Conservation (phyloP, 768 basidiomycete species). For the Boletus sp. region DNA sequence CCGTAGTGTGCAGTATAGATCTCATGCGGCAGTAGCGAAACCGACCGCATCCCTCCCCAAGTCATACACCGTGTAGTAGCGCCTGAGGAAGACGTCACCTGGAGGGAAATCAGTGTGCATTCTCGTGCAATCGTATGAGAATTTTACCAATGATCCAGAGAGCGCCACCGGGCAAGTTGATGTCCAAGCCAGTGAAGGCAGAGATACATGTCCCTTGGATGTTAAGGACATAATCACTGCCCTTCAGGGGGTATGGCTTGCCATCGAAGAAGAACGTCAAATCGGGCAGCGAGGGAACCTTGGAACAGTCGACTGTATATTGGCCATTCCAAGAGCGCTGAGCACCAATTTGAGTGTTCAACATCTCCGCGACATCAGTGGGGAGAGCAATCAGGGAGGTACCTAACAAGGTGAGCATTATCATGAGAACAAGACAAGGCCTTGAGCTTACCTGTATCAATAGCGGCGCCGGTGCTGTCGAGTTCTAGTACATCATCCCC, state of each 20-base stretch:
- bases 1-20: not conserved
- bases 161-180: conserved; percentile 75
- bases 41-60: conserved; percentile 77
- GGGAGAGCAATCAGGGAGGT: conserved; percentile 94
- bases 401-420: conserved; percentile 41
- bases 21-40: conserved; percentile 57
- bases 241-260: conserved; percentile 75
- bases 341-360: conserved; percentile 94
- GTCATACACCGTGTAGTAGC: conserved; percentile 90
- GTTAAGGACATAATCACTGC: conserved; percentile 86
- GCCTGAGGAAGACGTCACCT: conserved; percentile 91
- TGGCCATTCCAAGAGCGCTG: conserved; percentile 96
- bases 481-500: conserved; percentile 87
- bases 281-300: conserved; percentile 79
- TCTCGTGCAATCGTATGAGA: not conserved
- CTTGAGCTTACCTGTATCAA: conserved; percentile 69
- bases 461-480: conserved; percentile 91
- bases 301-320: conserved; percentile 86
- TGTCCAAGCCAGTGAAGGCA: conserved; percentile 88
- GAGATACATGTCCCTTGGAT: conserved; percentile 93
- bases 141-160: conserved; percentile 86
- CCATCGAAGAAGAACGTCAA: conserved; percentile 83
- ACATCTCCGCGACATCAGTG: conserved; percentile 94
- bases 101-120: conserved; percentile 3
- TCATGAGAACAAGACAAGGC: not conserved